A percentile compares a stretch with the other conserved stretches of the same genome.
Conservation (phyloP, 169 alveolate species). For the Cryptosporidium sp. region DNA sequence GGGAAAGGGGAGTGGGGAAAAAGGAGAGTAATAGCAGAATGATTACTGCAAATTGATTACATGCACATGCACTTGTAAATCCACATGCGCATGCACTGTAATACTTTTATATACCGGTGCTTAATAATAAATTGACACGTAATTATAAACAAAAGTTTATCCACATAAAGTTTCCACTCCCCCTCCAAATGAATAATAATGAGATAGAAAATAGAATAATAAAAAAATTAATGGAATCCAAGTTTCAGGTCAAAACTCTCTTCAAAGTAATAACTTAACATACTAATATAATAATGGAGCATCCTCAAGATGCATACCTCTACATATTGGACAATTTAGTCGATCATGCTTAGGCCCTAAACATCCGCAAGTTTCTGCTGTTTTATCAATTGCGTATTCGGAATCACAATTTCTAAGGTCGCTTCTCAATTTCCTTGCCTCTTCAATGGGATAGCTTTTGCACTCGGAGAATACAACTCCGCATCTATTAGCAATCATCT, state of each 20-base stretch:
- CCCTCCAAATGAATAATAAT: background rate
- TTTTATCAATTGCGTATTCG: constrained; percentile 53
- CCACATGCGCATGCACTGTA: background rate
- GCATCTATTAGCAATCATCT: constrained; percentile 32
- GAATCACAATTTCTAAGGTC: constrained; percentile 25
- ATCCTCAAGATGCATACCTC: constrained; percentile 71
- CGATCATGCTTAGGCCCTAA: constrained; percentile 74
- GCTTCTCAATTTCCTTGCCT: constrained; percentile 1
- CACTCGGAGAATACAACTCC: constrained; percentile 69
- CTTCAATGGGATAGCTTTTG: constrained; percentile 3
- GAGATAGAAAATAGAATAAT: background rate
- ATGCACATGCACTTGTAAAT: background rate
- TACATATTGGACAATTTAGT: constrained; percentile 58
- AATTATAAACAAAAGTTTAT: background rate
- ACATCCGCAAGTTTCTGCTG: constrained; percentile 70
- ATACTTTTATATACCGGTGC: background rate
- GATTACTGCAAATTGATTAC: background rate
- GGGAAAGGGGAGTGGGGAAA: background rate
- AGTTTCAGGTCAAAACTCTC: background rate
- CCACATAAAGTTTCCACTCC: background rate
- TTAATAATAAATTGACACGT: constrained; percentile 3
- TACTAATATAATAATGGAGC: constrained; percentile 71
- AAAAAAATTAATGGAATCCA: background rate
- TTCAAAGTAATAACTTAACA: constrained; percentile 3
- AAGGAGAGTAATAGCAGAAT: background rate